Evolutionary conservation across 2,329 filamentous ascomycete species (phyloP).

Genomic region (Rutstroemia sp.): DNA sequence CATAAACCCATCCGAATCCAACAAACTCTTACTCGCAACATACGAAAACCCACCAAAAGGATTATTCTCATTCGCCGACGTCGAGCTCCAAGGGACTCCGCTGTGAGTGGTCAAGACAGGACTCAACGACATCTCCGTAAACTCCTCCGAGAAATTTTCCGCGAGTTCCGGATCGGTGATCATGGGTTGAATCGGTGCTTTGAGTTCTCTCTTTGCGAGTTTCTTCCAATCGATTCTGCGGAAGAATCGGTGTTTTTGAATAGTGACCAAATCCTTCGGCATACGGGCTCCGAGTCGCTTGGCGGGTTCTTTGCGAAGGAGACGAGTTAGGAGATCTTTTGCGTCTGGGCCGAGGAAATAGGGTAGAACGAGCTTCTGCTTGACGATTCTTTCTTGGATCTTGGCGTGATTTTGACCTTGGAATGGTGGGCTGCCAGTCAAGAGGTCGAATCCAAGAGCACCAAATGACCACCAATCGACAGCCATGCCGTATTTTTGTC

Average conservation of each 20-base stretch:
- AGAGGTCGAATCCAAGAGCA: constrained; percentile 82
- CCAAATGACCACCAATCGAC: constrained; percentile 99
- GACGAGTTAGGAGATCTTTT: constrained; percentile 84
- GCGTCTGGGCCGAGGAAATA: constrained; percentile 89
- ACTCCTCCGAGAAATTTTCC: constrained; percentile 93
- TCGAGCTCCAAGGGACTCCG: constrained; percentile 19
- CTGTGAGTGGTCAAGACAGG: constrained; percentile 46
- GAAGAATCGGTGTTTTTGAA: constrained; percentile 96
- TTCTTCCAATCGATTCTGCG: constrained; percentile 92
- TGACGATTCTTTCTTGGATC: constrained; percentile 91
- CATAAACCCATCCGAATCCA: constrained; percentile 24
- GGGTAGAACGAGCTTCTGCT: constrained; percentile 80
- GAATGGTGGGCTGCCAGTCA: constrained; percentile 90
- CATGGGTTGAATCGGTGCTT: constrained; percentile 84
- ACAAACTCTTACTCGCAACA: constrained; percentile 29
- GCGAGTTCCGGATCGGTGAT: constrained; percentile 94
- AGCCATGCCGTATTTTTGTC: constrained; percentile 82
- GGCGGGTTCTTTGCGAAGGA: constrained; percentile 84
- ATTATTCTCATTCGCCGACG: constrained; percentile 19
- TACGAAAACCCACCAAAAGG: constrained; percentile 31
- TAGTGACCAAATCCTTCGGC: constrained; percentile 75
- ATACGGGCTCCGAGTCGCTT: constrained; percentile 86
- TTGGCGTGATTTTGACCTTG: constrained; percentile 85
- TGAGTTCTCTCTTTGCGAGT: constrained; percentile 72
- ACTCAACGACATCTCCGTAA: constrained; percentile 78